Conservation (phyloP, 2,329 filamentous ascomycete genomes). For the Fusarium poae region DNA sequence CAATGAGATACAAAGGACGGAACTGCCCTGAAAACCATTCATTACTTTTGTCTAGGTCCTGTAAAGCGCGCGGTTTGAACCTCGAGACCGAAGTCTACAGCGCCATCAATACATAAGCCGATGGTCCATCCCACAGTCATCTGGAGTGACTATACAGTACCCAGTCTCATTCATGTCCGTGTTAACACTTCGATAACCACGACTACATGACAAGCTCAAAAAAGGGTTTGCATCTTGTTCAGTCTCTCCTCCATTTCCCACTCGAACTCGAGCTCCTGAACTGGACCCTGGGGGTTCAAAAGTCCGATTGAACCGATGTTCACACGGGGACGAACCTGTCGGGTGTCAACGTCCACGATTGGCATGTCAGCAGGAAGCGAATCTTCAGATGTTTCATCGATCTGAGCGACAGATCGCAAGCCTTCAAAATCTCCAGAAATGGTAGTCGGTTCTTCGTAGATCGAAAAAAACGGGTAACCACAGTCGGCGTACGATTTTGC, state of each 20-base stretch:
- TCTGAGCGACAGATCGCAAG: neutral
- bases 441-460: neutral
- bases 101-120: neutral
- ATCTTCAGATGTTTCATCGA: neutral
- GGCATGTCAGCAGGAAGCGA: neutral
- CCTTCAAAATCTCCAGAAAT: neutral
- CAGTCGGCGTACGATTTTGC: neutral
- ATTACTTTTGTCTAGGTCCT: neutral
- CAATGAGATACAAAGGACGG: neutral
- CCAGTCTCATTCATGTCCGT: too few relatives aligned
- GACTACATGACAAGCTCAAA: neutral
- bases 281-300: neutral
- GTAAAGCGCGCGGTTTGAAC: neutral
- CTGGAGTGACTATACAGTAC: too few relatives aligned
- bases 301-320: neutral
- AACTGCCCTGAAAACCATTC: neutral
- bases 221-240: accelerated
- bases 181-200: too few relatives aligned
- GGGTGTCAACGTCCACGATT: neutral
- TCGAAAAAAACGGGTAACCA: neutral
- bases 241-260: neutral
- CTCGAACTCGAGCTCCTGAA: neutral
- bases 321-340: neutral
- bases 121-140: too few relatives aligned
- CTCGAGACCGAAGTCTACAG: neutral